Evolutionary conservation across 1,284 basidiomycete genomes (phyloP).

Genomic region (Rhodotorula sp.): DNA sequence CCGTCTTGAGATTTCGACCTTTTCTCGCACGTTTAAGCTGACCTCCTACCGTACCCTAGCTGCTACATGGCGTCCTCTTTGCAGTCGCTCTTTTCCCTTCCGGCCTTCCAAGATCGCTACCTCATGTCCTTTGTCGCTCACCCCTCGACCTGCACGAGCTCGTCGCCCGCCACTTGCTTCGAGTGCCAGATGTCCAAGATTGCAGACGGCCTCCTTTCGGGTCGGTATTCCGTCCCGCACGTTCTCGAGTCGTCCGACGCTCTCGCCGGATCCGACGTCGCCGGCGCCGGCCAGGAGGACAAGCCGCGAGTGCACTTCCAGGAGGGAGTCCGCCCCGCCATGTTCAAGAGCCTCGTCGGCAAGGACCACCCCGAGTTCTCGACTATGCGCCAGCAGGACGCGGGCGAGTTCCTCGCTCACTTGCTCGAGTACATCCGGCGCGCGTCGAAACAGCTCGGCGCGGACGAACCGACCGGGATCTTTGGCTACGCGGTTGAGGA

Average conservation of each 20-base stretch:
- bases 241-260: constrained; percentile 46
- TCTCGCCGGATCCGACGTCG: constrained; percentile 36
- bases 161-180: constrained; percentile 77
- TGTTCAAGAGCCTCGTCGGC: constrained; percentile 87
- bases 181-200: constrained; percentile 95
- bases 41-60: constrained; percentile 56
- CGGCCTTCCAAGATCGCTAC: constrained; percentile 76
- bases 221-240: constrained; percentile 77
- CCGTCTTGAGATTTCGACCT: background rate
- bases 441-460: constrained; percentile 57
- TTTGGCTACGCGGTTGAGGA: constrained; percentile 86
- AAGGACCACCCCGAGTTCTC: constrained; percentile 92
- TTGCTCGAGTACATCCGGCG: constrained; percentile 69
- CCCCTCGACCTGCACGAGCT: constrained; percentile 64
- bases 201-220: constrained; percentile 87
- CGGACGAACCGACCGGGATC: constrained; percentile 65
- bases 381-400: constrained; percentile 96
- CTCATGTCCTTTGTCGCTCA: constrained; percentile 60
- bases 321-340: constrained; percentile 75
- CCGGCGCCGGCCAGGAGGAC: background rate
- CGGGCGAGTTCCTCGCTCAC: constrained; percentile 90
- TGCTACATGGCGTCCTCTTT: constrained; percentile 97
- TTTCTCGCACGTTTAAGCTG: too few species aligned
- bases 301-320: constrained; percentile 62
- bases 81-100: constrained; percentile 80